Base-by-base conservation (phyloP, 2,329 filamentous ascomycete genomes). In the Neocucurbitaria cava region DNA sequence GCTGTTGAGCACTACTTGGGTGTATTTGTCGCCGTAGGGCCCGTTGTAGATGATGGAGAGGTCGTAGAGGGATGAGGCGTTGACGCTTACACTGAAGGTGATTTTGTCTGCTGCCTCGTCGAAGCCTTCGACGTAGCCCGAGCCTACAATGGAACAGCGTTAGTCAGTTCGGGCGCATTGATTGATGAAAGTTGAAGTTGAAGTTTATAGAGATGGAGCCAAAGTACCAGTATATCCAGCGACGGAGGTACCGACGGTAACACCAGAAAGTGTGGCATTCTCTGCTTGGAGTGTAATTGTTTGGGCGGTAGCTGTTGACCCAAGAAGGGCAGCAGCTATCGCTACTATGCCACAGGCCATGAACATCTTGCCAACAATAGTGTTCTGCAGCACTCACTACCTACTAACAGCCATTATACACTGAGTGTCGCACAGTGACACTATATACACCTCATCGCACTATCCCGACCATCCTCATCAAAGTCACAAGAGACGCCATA, bases 81-180 rank as follows among this genome's bases (percentile, higher is more conserved):
- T 65, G 51, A 72, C 74, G 46, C 69, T 69, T 33, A 82, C 57
- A 17, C 65, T 76, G 64, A 82, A 81, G 15, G 74, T 79, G 50
- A 82, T 69, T 58, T 77, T 77, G 64, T 82, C 80, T 4, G 68
- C 62, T 6, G 64, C 59, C 4, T 71, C 68, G 33, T 81, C 78
- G 61, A 82, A 82, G 30, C 79, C 76, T 33, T 77, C 76, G 13
- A 82, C 77, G 53, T 82, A 83, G 18, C 80, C 80, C 15, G 75
- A 76, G 13, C 79, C 79, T 80, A 24, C 20, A n/a, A n/a, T n/a
- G n/a, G n/a, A n/a, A n/a, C n/a, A n/a, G n/a, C n/a, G n/a, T n/a
- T n/a, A n/a, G n/a, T n/a, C n/a, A n/a, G n/a, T n/a, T n/a, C n/a
- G n/a, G n/a, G n/a, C n/a, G n/a, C n/a, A n/a, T n/a, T n/a, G n/a